Base-by-base conservation (phyloP, 345 rosid genomes). In the Schrenkiella parvula region DNA sequence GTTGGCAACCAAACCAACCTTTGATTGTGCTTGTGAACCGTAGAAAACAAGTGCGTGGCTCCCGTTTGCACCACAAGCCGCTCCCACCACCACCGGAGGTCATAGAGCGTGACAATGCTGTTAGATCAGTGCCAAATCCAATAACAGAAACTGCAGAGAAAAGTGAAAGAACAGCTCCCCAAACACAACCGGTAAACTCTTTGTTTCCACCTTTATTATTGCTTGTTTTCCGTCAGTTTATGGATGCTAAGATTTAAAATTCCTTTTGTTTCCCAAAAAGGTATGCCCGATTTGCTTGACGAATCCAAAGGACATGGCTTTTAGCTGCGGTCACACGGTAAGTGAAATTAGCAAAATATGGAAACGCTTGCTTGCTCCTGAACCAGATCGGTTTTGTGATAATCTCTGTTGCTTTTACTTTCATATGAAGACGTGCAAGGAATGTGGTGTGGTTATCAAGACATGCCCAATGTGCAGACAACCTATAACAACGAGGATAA, bases 241-340 rank as follows among this genome's bases (percentile, higher is more conserved):
- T 3, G 14, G 35, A 15, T 37, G 26, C 74, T 57, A 31, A 39
- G 22, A 43, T 18, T 12, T 15, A 54, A 14, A 34, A 13, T 3
- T 51, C 4, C 28, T 10, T 21, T 50, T 53, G 56, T 17, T 28
- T 23, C 18, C 50, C 15, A 0, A 18, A 37, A 60, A 93, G 98
- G 93, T 88, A 61, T 95, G 99, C 78, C 91, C 99, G 25, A 91
- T 95, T 80, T 95, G 99, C 89, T 77, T 85, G 88, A 84, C 89
- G 25, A 91, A 89, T 70, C 89, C 91, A 1, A 95, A 84, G 83
- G 88, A 95, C 82, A 81, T 95, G 97, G 99, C 99, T 58, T 95
- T 95, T 74, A 88, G 93, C 74, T 95, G 99, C 56, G 99, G 99
- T 59, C 99, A 95, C 77, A 54, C 51, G 67, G 99, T 95, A 71